Base-by-base conservation (phyloP, 164 flowering plant genomes). In the Chloranthus sessilifolius region DNA sequence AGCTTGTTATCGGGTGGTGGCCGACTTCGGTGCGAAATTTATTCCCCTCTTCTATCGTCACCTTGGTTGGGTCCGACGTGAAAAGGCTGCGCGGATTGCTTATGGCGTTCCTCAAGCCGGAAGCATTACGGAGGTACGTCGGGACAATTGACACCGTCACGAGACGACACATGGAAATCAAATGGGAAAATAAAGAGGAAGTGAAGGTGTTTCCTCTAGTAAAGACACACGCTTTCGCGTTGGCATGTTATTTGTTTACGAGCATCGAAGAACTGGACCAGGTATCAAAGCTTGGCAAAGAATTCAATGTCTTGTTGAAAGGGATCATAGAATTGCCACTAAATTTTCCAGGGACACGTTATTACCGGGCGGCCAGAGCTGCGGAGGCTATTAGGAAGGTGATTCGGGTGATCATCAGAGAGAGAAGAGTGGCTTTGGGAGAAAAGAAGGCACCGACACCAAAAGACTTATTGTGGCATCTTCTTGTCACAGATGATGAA, bases 261-360 rank as follows among this genome's bases (percentile, higher is more conserved):
- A 52, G 60, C 54, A 21, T 74, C 0, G 81, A 76, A 0, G 82
- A 80, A 5, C 69, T 71, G 0, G 41, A 22, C 2, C 59, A 60
- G 0, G 58, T 80, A 0, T 62, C 42, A 0, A 56, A 39, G 33
- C 50, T 80, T 0, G 57, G 29, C 20, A 21, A 30, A 0, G 37
- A 37, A 1, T 45, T 63, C 29, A 9, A 7, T 0, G 25, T 36
- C 5, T 15, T 63, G 43, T 48, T 60, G 1, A 8, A 31, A 1
- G 67, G 67, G 16, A 9, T 52, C 16, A 17, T 57, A 1, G 12
- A 51, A 0, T 10, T 56, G 0, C 62, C 61, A 0, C n/a, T 63
- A 2, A 16, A 52, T 50, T 28, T 82, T 19, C 88, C 85, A 0
- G 83, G 81, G 8, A 79, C 83, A 1, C 61, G 75, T 0, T 55